phyloP scores from a whole-genome alignment of 495 filamentous ascomycete genomes.

The Hypoxylon trugodes region DNA sequence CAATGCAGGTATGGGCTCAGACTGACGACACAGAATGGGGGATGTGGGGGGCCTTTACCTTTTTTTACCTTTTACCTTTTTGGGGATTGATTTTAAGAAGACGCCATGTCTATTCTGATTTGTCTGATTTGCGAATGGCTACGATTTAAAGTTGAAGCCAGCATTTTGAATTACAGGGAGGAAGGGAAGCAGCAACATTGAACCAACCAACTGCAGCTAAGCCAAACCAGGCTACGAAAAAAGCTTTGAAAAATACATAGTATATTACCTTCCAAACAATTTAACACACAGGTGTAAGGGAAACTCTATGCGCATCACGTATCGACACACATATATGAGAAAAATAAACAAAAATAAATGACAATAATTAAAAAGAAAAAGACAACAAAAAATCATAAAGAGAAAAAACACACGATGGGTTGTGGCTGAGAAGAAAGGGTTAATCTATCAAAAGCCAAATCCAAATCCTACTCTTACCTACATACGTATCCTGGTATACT shows the following conservation, averaged over 20 bases:
- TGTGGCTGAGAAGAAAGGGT: constrained; percentile 22
- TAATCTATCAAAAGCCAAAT: constrained; percentile 11
- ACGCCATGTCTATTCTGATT: constrained; percentile 1
- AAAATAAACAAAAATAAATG: neutral
- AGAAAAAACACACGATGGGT: constrained; percentile 13
- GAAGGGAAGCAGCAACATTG: neutral
- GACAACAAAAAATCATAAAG: neutral
- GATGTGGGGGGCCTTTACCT: constrained; percentile 33
- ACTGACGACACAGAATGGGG: constrained; percentile 35
- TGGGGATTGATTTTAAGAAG: constrained; percentile 4
- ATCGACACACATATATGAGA: neutral
- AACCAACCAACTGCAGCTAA: neutral
- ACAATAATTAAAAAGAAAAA: neutral
- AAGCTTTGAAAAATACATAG: too few species aligned
- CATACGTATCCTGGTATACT: neutral
- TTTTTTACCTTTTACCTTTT: too few species aligned
- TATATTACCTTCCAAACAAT: too few species aligned
- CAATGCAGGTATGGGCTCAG: constrained; percentile 11
- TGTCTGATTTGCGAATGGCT: constrained; percentile 23
- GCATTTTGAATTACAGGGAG: constrained; percentile 1
- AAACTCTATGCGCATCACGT: neutral
- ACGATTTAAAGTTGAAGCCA: constrained; percentile 34
- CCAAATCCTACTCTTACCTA: constrained; percentile 22
- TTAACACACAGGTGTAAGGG: too few species aligned
- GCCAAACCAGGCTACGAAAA: too few species aligned